Evolutionary conservation across 2,329 filamentous ascomycete genomes (phyloP), one percentile per base, ranked within the genome.

Genomic region (Cladophialophora exuberans): DNA sequence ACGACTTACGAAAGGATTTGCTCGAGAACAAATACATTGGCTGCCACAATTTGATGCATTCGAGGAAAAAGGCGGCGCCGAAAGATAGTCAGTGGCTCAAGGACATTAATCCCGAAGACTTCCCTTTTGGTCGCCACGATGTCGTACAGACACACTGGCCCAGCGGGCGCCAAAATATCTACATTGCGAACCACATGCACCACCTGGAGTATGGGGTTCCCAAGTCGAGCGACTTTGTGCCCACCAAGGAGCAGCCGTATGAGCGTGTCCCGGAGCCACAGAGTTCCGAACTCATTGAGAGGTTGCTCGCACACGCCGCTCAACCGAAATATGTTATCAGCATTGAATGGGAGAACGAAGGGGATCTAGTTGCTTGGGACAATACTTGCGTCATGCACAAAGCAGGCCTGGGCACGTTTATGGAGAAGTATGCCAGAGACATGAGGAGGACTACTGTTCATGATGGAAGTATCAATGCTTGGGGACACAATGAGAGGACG

Each of bases 311-410:
- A 2, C 79, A 82, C 64, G 75, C 72, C 0, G 76, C 74, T 4
- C 75, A 79, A 67, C 65, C 72, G 1, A 77, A 78, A 62, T 79
- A 80, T 60, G 65, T 73, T 0, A 54, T 77, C 6, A 72, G 69
- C 4, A 71, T 83, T 3, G 65, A 70, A 35, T 85, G 81, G 81
- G 59, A 76, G 23, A 64, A 75, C 6, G 62, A 68, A 0, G 75
- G 79, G 0, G 82, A 84, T 63, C 42, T 84, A 52, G 65, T 84
- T 13, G 72, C 82, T 15, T 85, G 83, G 82, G 82, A 85, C 61
- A 85, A 85, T 64, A 78, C 79, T 0, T 76, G 73, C 44, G 77
- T 80, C 13, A 74, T 84, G 72, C 82, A 85, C 66, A 68, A 80
- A 4, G 79, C 79, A 0, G 75, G 72, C 1, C 70, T 71, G 1